Evolutionary conservation across 495 filamentous ascomycete genomes (phyloP).

Genomic region (Aspergillus biplanus): DNA sequence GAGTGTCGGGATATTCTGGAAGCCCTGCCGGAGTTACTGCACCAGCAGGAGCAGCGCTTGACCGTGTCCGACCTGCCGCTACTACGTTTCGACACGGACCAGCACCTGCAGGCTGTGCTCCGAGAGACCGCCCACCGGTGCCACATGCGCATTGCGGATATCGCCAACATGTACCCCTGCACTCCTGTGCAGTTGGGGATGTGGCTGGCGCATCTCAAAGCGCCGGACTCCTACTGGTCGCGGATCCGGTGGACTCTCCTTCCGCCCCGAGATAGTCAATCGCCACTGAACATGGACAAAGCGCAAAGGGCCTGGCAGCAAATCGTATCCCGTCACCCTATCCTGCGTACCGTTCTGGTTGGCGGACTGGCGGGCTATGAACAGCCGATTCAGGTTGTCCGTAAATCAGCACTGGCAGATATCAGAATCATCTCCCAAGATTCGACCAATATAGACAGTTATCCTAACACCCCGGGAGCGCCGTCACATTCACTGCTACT

Average conservation of each 20-base stretch:
- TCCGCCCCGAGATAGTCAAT: not conserved
- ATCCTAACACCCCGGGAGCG: not conserved
- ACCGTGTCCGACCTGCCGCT: conserved; percentile 50
- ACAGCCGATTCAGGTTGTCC: conserved; percentile 45
- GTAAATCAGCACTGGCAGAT: conserved; percentile 30
- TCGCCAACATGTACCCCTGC: conserved; percentile 49
- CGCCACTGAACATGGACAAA: not conserved
- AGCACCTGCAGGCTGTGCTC: conserved; percentile 40
- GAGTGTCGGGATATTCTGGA: conserved; percentile 53
- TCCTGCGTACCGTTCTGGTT: conserved; percentile 53
- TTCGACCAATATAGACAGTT: not conserved
- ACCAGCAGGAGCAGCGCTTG: not conserved
- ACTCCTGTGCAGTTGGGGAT: conserved; percentile 48
- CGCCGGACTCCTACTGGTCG: conserved; percentile 34
- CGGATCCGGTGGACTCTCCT: conserved; percentile 6
- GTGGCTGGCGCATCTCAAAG: conserved; percentile 49
- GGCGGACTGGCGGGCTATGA: conserved; percentile 38
- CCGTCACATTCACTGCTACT: conserved; percentile 43
- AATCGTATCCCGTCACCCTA: conserved; percentile 49
- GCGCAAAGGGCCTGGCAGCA: conserved; percentile 45
- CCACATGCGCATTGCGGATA: conserved; percentile 28
- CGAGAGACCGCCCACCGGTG: conserved; percentile 44
- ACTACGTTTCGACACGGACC: conserved; percentile 28
- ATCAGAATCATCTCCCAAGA: not conserved
- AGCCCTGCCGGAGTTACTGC: conserved; percentile 39